Evolutionary conservation across 2,329 filamentous ascomycete species (phyloP).

Genomic region (Stachybotrys chartarum): DNA sequence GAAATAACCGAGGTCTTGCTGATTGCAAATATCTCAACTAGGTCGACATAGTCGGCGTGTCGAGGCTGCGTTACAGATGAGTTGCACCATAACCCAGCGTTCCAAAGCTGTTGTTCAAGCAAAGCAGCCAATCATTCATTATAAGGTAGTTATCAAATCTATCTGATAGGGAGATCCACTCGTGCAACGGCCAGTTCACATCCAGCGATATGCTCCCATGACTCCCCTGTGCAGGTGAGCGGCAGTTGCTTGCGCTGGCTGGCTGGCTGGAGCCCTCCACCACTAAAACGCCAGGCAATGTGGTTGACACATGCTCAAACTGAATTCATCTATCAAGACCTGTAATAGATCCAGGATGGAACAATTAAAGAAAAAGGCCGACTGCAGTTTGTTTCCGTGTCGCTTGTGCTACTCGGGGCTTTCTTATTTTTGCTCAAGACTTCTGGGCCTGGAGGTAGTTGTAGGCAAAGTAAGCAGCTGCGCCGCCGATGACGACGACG

Average conservation of each 20-base stretch:
- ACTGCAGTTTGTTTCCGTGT: no score
- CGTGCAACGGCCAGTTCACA: neutral
- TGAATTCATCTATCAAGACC: neutral
- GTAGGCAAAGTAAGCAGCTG: slow-evolving; percentile 73
- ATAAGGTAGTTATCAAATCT: neutral
- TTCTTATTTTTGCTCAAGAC: slow-evolving; percentile 5
- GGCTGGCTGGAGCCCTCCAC: neutral
- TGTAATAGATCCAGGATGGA: neutral
- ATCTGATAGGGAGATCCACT: neutral
- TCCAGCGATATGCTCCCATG: neutral
- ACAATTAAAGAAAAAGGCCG: neutral
- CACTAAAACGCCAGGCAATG: neutral
- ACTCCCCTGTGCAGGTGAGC: neutral
- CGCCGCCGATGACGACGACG: slow-evolving; percentile 69
- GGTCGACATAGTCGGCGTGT: no score
- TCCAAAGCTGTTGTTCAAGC: no score
- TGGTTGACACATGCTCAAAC: neutral
- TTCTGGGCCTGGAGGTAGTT: slow-evolving; percentile 67
- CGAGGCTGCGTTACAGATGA: no score
- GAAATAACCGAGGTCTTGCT: no score
- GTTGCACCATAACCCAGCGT: no score
- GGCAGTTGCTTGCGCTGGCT: neutral
- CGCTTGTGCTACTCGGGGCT: no score
- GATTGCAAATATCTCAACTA: no score
- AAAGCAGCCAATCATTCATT: neutral